Evolutionary conservation across 495 filamentous ascomycete genomes (phyloP), one percentile per base, ranked within the genome.

Genomic region (Glarea lozoyensis): DNA sequence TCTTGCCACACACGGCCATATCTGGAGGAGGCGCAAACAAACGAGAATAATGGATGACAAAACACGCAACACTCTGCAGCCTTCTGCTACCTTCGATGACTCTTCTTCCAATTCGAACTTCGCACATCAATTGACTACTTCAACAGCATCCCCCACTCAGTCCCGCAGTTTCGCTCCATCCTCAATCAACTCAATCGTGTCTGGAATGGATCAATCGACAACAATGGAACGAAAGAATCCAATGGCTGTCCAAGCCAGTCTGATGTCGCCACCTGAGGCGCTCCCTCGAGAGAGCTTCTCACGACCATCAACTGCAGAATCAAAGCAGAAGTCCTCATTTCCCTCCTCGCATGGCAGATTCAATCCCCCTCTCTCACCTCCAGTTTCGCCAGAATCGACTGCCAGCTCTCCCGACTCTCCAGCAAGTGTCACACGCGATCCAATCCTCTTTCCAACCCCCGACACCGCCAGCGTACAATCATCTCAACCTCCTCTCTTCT

Each of bases 201-300:
- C 48, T 41, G 37, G 22, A 29, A 40, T 40, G 46, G 48, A 53
- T 42, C 40, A 33, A 34, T 17, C 31, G 9, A 34, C 25, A 33
- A 48, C 42, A 15, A 56, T 56, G 49, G 50, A 50, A 12, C 40
- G 17, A 35, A 48, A 52, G 22, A 21, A 34, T 24, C 18, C 12
- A 15, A 47, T 48, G 39, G 37, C 40, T 19, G 58, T 65, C 46
- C 65, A 68, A 42, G 65, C 72, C 55, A 85, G 70, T 58, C 69
- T 88, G 27, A 82, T 88, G 77, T 88, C 84, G 25, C 84, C 84
- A 17, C 84, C 84, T 35, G 82, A 85, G 55, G 63, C 68, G 7
- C 68, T 75, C 49, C 73, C 74, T 16, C 62, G 77, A 37, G 82
- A 86, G 34, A 74, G 55, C 34, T 86, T 84, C 60, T 34, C 43